phyloP scores from a whole-genome alignment of 768 basidiomycete genomes.

The Tulasnella sp. region DNA sequence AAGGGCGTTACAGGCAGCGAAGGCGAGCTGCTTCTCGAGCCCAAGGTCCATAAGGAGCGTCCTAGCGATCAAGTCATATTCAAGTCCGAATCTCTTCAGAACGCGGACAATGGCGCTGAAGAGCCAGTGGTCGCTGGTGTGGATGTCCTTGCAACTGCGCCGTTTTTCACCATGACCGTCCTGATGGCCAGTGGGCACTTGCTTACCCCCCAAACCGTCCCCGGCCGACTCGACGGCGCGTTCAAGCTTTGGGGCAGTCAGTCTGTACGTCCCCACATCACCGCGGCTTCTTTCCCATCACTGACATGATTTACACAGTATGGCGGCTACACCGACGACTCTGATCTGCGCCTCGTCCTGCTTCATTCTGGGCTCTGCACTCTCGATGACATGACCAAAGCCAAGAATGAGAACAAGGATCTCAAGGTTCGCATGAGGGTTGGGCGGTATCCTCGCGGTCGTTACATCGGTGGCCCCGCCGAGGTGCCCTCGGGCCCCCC shows the following conservation, averaged over 20 bases:
- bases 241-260: slow-evolving; percentile 21
- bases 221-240: slow-evolving; percentile 9
- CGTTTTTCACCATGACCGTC: slow-evolving; percentile 5
- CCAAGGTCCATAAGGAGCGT: not conserved
- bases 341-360: slow-evolving; percentile 20
- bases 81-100: not conserved
- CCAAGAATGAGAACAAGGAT: slow-evolving; percentile 14
- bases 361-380: slow-evolving; percentile 19
- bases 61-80: not conserved
- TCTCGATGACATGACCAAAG: slow-evolving; percentile 19
- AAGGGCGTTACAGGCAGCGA: not conserved
- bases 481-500: not conserved
- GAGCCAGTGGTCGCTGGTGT: not conserved
- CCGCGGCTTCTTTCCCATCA: not conserved
- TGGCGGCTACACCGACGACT: slow-evolving; percentile 23
- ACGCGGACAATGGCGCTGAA: not conserved
- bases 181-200: slow-evolving; percentile 8
- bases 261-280: not conserved
- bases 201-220: not conserved
- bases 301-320: slow-evolving; percentile 12
- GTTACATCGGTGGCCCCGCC: not conserved
- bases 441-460: slow-evolving; percentile 10
- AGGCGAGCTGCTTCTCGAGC: slow-evolving; percentile 16
- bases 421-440: slow-evolving; percentile 17
- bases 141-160: not conserved